Conservation (phyloP, 192 early-diverging fungal species). For the Dimargaris cristalligena region DNA sequence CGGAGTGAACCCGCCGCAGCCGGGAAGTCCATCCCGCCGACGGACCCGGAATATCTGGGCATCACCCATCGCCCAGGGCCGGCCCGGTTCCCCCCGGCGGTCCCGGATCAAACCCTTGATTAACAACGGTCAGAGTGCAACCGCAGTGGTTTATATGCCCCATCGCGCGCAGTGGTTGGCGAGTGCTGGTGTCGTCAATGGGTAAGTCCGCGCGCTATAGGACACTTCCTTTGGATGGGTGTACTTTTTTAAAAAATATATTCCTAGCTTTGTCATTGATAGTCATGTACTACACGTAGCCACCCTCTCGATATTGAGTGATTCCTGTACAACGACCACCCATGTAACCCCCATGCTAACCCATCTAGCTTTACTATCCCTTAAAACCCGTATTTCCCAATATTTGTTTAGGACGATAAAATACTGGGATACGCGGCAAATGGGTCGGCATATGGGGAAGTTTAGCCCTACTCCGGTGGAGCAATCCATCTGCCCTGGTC, state of each 20-base stretch:
- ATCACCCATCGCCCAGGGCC: not conserved
- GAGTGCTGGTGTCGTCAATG: conserved; percentile 3
- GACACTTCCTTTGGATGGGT: too few relatives aligned
- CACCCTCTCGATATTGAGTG: too few relatives aligned
- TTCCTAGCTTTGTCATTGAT: not conserved
- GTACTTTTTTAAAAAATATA: too few relatives aligned
- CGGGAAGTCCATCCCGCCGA: conserved; percentile 12
- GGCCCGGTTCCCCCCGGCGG: not conserved
- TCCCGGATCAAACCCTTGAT: not conserved
- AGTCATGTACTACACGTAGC: conserved; percentile 14
- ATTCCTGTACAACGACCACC: too few relatives aligned
- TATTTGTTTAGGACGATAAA: conserved; percentile 40
- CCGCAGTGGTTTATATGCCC: not conserved
- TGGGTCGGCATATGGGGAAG: conserved; percentile 19
- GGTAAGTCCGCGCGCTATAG: not conserved
- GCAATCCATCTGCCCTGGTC: conserved; percentile 22
- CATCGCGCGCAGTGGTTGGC: not conserved
- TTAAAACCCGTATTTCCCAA: conserved; percentile 11
- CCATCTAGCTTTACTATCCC: conserved; percentile 16
- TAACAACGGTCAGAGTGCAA: not conserved
- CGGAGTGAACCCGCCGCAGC: conserved; percentile 11
- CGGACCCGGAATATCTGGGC: not conserved
- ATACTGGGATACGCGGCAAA: conserved; percentile 64
- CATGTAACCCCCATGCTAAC: conserved; percentile 15
- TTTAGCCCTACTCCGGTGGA: conserved; percentile 24